phyloP scores from a whole-genome alignment of 371 early-diverging fungal genomes.

The Mortierella sp. region DNA sequence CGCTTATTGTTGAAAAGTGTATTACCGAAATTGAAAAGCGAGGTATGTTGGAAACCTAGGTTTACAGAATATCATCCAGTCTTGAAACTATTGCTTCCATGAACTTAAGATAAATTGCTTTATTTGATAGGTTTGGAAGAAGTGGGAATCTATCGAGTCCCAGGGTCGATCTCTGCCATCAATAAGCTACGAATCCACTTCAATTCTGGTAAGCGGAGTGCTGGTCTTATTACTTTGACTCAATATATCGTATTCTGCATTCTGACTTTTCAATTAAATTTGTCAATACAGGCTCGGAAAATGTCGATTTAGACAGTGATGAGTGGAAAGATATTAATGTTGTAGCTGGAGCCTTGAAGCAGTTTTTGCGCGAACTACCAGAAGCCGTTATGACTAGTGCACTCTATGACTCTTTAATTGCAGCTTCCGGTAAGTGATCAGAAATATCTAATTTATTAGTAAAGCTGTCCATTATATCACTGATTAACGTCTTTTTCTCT shows the following conservation, averaged over 20 bases:
- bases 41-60: constrained; percentile 44
- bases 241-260: not conserved
- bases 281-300: constrained; percentile 48
- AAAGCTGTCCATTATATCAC: not conserved
- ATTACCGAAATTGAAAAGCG: constrained; percentile 82
- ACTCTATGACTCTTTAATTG: constrained; percentile 85
- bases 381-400: constrained; percentile 91
- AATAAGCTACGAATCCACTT: constrained; percentile 71
- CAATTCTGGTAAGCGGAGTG: constrained; percentile 63
- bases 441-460: not conserved
- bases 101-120: not conserved
- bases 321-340: constrained; percentile 88
- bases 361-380: constrained; percentile 93
- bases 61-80: not conserved
- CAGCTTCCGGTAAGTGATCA: constrained; percentile 77
- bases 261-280: not conserved
- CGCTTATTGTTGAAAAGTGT: constrained; percentile 77
- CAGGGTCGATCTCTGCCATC: constrained; percentile 78
- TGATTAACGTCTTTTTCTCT: not conserved
- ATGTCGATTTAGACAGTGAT: constrained; percentile 72
- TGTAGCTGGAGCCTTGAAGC: constrained; percentile 92
- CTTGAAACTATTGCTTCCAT: not conserved
- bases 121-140: constrained; percentile 75
- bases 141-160: constrained; percentile 86
- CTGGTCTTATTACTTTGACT: not conserved